A percentile compares a stretch with the other conserved stretches of the same genome.
Evolutionary conservation across 139 green algal species (phyloP).

Genomic region (Coelastrella sp.): DNA sequence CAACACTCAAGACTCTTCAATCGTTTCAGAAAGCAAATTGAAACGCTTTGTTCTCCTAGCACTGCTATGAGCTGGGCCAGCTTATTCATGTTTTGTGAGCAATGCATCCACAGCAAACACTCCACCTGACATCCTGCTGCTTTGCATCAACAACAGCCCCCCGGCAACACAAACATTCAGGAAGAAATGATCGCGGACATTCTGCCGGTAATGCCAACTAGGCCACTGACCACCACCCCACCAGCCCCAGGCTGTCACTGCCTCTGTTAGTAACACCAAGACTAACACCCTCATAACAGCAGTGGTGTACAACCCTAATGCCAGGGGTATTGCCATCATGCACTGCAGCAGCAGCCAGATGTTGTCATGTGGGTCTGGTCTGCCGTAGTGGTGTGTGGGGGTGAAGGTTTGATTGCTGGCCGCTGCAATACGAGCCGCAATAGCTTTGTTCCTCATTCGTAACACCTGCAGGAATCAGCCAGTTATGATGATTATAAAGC

Average conservation of each 20-base stretch:
- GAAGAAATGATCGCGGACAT: slow-evolving; percentile 40
- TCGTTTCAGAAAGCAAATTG: background rate
- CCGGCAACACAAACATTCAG: slow-evolving; percentile 7
- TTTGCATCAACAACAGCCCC: slow-evolving; percentile 44
- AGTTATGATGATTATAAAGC: no score
- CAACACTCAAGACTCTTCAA: no score
- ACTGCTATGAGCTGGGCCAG: background rate
- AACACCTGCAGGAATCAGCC: background rate
- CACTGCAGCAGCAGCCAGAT: slow-evolving; percentile 31
- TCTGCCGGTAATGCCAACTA: slow-evolving; percentile 33
- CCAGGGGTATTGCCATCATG: slow-evolving; percentile 28
- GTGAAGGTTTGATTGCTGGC: background rate
- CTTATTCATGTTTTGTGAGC: slow-evolving; percentile 34
- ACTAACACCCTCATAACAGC: slow-evolving; percentile 16
- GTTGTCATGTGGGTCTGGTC: slow-evolving; percentile 28
- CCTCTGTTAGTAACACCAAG: slow-evolving; percentile 12
- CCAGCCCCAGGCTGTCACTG: slow-evolving; percentile 18
- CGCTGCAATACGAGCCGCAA: background rate
- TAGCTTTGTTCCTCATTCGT: background rate
- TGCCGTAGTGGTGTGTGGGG: slow-evolving; percentile 18
- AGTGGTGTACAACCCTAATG: slow-evolving; percentile 14
- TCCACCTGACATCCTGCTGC: slow-evolving; percentile 10
- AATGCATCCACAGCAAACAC: slow-evolving; percentile 22
- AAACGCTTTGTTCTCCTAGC: no score
- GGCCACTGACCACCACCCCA: slow-evolving; percentile 16